phyloP scores from a whole-genome alignment of 202 grass and related monocot genomes.

The Setaria italica region DNA sequence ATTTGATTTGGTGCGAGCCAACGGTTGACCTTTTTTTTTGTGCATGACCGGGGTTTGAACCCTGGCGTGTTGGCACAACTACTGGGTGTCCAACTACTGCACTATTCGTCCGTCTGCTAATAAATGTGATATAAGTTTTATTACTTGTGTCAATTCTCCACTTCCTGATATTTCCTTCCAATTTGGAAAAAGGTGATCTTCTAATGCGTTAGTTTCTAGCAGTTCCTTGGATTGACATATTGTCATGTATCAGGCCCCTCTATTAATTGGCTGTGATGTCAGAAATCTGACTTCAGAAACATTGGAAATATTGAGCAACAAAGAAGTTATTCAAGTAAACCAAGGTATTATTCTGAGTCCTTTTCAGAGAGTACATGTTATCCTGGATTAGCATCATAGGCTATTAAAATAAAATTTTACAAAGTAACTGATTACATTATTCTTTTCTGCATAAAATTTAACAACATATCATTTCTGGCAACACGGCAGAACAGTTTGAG shows the following conservation, averaged over 20 bases:
- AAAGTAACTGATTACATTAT: constrained; percentile 30
- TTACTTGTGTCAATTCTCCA: background rate
- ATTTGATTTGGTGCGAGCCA: no score
- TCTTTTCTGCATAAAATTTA: background rate
- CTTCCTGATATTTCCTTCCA: background rate
- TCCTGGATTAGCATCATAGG: background rate
- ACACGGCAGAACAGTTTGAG: background rate
- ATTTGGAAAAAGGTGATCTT: background rate
- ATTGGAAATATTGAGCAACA: constrained; percentile 81
- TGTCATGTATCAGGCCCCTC: constrained; percentile 70
- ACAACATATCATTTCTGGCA: background rate
- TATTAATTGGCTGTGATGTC: constrained; percentile 97
- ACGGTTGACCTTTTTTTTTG: no score
- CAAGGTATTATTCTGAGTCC: constrained; percentile 69
- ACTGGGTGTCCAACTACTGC: background rate
- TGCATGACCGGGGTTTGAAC: no score
- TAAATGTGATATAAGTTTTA: background rate
- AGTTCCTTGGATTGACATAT: background rate
- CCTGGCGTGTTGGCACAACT: no score
- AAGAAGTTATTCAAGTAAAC: constrained; percentile 89
- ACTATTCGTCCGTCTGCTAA: background rate
- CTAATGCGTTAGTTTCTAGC: background rate
- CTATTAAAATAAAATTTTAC: background rate
- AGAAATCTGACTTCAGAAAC: constrained; percentile 91
- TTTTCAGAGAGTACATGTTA: background rate